Conservation (phyloP, 768 basidiomycete species). For the Auricularia sp. region DNA sequence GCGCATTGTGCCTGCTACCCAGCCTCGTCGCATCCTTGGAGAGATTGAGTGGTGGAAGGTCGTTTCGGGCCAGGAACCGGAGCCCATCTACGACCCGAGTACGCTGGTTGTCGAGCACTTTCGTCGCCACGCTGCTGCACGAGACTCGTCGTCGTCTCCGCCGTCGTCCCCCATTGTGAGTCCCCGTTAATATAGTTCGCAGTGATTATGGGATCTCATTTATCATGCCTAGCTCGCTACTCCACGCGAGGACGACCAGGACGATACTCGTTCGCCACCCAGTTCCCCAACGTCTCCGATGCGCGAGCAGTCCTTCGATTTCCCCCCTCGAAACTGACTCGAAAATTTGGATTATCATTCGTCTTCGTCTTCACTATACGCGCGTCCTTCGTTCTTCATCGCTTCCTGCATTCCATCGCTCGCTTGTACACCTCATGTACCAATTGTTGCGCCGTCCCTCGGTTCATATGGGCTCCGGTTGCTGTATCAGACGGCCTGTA, state of each 20-base stretch:
- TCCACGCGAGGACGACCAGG: neutral
- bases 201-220: neutral
- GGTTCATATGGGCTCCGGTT: neutral
- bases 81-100: neutral
- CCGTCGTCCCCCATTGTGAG: neutral
- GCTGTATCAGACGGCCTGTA: neutral
- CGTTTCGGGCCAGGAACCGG: neutral
- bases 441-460: neutral
- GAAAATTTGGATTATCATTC: neutral
- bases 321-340: neutral
- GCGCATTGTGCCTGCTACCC: neutral
- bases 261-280: neutral
- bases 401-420: too few relatives aligned
- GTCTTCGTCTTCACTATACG: neutral
- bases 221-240: neutral
- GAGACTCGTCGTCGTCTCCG: neutral
- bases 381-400: neutral
- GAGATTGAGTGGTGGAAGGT: neutral
- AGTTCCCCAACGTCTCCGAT: neutral
- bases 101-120: neutral
- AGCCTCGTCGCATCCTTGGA: neutral
- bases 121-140: neutral
- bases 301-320: neutral
- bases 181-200: neutral
- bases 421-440: too few relatives aligned